phyloP scores from a whole-genome alignment of 495 filamentous ascomycete genomes.

The Penicillium alfredii region DNA sequence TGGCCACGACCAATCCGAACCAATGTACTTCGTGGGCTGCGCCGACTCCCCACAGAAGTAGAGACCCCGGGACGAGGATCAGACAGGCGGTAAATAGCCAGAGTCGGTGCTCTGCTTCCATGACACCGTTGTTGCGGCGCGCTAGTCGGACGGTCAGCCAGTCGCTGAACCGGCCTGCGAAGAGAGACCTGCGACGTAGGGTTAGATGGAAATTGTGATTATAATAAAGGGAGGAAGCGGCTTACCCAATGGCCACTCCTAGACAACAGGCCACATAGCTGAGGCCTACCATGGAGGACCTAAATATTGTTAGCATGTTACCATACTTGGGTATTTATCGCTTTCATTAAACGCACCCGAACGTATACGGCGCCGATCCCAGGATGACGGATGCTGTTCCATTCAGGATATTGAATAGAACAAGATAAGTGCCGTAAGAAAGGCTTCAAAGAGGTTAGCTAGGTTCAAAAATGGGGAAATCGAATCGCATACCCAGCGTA shows the following conservation, averaged over 20 bases:
- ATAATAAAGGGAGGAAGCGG: background rate
- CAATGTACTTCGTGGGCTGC: slow-evolving; percentile 55
- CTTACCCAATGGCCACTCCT: slow-evolving; percentile 46
- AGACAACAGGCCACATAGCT: slow-evolving; percentile 55
- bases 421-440: slow-evolving; percentile 56
- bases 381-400: slow-evolving; percentile 59
- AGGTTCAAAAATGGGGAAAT: background rate
- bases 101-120: slow-evolving; percentile 57
- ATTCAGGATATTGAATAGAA: slow-evolving; percentile 64
- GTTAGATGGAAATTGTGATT: slow-evolving; percentile 1
- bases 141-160: slow-evolving; percentile 52
- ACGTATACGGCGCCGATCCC: slow-evolving; percentile 50
- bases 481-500: slow-evolving; percentile 46
- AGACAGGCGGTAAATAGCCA: slow-evolving; percentile 55
- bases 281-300: slow-evolving; percentile 56
- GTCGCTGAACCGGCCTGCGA: slow-evolving; percentile 54
- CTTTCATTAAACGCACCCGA: slow-evolving; percentile 27
- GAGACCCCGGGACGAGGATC: slow-evolving; percentile 48
- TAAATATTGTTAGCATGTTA: slow-evolving; percentile 9
- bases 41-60: slow-evolving; percentile 66
- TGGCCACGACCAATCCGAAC: slow-evolving; percentile 59
- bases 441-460: slow-evolving; percentile 30
- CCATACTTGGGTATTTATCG: background rate
- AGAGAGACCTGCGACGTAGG: slow-evolving; percentile 31
- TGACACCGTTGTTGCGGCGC: slow-evolving; percentile 54